Conservation (phyloP, 805 yeast genomes). For the Pichia kluyveri region DNA sequence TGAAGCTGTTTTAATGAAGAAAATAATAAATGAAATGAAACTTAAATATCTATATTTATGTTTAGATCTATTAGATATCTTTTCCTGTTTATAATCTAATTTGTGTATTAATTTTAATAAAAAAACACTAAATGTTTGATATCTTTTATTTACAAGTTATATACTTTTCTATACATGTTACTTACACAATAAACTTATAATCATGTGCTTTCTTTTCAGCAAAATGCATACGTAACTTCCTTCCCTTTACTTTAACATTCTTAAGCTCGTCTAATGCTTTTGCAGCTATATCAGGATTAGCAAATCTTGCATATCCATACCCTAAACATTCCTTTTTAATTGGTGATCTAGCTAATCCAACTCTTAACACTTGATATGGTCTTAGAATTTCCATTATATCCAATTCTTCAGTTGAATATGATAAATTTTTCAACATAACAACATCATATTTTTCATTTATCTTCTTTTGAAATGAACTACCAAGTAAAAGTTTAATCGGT, state of each 20-base stretch:
- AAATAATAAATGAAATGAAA: too few relatives aligned
- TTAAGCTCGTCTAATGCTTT: slow-evolving; percentile 37
- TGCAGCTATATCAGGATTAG: slow-evolving; percentile 30
- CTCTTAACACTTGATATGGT: slow-evolving; percentile 20
- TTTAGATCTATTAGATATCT: not conserved
- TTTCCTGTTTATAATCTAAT: not conserved
- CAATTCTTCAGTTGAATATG: slow-evolving; percentile 18
- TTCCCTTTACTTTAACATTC: slow-evolving; percentile 35
- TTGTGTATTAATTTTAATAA: not conserved
- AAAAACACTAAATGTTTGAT: not conserved
- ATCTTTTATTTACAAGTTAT: not conserved
- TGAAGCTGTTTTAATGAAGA: too few relatives aligned
- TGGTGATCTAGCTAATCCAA: slow-evolving; percentile 23
- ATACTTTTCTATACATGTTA: not conserved
- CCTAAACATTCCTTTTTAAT: slow-evolving; percentile 30
- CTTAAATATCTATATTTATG: too few relatives aligned
- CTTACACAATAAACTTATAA: slow-evolving; percentile 20
- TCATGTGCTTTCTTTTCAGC: slow-evolving; percentile 19
- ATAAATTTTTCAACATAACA: slow-evolving; percentile 20
- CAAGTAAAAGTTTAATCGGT: slow-evolving; percentile 17
- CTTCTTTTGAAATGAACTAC: slow-evolving; percentile 9
- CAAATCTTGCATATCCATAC: slow-evolving; percentile 57
- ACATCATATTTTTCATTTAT: slow-evolving; percentile 15
- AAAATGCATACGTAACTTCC: slow-evolving; percentile 29
- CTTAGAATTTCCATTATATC: slow-evolving; percentile 20